Conservation (phyloP, 2,329 filamentous ascomycete species). For the Aspergillus sp. region DNA sequence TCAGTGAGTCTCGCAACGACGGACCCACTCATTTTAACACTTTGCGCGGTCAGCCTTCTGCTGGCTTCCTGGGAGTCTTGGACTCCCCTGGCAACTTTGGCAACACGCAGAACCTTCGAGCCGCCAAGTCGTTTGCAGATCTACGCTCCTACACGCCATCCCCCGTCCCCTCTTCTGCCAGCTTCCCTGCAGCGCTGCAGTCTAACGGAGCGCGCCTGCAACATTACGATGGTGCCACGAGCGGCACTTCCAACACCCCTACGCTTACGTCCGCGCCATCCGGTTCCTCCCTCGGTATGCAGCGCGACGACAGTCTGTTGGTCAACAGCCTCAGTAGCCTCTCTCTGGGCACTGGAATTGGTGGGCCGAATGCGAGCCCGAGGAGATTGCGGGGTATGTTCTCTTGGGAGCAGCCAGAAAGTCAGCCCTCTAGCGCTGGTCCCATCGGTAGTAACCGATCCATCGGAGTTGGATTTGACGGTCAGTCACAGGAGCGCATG, state of each 20-base stretch:
- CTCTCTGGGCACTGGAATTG: constrained; percentile 55
- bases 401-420: constrained; percentile 60
- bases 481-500: constrained; percentile 55
- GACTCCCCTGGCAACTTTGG: constrained; percentile 70
- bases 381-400: constrained; percentile 61
- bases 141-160: constrained; percentile 93
- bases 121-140: constrained; percentile 95
- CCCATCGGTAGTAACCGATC: constrained; percentile 66
- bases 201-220: constrained; percentile 65
- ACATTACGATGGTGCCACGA: constrained; percentile 57
- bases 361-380: constrained; percentile 55
- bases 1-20: constrained; percentile 77
- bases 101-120: constrained; percentile 77
- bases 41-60: constrained; percentile 74
- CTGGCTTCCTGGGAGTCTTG: constrained; percentile 80
- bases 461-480: constrained; percentile 61
- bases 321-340: constrained; percentile 66
- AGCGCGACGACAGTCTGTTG: constrained; percentile 60
- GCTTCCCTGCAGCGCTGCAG: constrained; percentile 72
- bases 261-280: constrained; percentile 64
- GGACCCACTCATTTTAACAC: constrained; percentile 72
- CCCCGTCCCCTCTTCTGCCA: constrained; percentile 84
- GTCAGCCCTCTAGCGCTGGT: constrained; percentile 51
- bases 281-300: constrained; percentile 49
- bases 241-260: constrained; percentile 64